Base-by-base conservation (phyloP, 2,329 filamentous ascomycete genomes). In the Sporothrix globosa region DNA sequence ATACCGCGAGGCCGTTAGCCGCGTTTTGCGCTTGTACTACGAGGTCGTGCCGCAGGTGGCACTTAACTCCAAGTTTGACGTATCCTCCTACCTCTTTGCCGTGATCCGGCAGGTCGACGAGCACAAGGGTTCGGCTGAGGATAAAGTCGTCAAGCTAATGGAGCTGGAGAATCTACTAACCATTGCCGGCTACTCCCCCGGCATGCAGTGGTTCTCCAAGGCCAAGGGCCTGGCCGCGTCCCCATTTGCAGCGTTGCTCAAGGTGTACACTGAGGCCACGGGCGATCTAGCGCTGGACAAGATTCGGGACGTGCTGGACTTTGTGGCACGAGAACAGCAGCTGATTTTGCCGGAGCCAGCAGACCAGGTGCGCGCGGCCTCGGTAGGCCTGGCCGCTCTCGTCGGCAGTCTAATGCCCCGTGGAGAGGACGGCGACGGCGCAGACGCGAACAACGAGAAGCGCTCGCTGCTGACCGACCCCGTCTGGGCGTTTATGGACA, bases 171-270 rank as follows among this genome's bases (percentile, higher is more conserved):
- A 95, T 77, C 83, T 97, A 21, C 87, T 97, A 21, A 86, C 89
- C 41, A 92, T 97, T 77, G 93, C 94, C 3, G 87, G 89, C 73
- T 88, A 90, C 75, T 96, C 93, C 3, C 89, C 92, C 0, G 90
- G 90, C 6, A 96, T 97, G 89, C 89, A 91, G 73, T 98, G 95
- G 95, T 97, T 96, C 82, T 86, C 91, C 73, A 94, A 92, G 76
- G 86, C 82, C 71, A 87, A 91, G 73, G 84, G 84, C 0, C 82
- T 91, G n/a, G 77, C 80, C 1, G 82, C 87, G 52, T 92, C 91
- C 4, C 91, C 91, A 0, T 92, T 93, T 73, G 87, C 88, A n/a
- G 88, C 89, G 0, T 83, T 95, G 27, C 79, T 95, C 6, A 88
- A 85, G 71, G 82, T 91, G 6, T 82, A 85, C 48, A 81, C 83